Evolutionary conservation across 139 green algal genomes (phyloP).

Genomic region (Axilococcus clingmanii): DNA sequence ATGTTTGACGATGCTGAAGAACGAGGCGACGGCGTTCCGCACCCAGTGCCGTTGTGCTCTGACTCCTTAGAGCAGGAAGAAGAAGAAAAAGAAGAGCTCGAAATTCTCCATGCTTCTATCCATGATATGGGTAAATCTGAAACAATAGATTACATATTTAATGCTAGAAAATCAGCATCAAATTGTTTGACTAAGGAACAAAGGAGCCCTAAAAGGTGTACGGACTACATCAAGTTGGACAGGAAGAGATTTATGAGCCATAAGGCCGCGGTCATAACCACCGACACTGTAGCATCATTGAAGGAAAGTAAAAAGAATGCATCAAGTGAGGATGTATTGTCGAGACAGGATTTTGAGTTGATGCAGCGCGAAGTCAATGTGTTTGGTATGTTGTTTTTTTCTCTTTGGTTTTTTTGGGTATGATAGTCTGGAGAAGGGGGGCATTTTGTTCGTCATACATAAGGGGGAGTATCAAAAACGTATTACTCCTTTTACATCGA

Average conservation of each 20-base stretch:
- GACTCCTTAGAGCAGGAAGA: background rate
- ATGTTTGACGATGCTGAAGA: constrained; percentile 4
- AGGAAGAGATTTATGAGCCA: constrained; percentile 53
- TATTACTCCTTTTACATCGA: background rate
- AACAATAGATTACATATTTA: constrained; percentile 17
- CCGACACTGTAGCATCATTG: background rate
- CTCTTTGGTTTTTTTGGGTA: no score
- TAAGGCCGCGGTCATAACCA: constrained; percentile 27
- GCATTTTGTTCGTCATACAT: no score
- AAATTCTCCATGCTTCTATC: no score
- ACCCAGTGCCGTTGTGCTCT: no score
- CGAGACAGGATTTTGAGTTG: no score
- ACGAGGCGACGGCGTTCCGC: background rate
- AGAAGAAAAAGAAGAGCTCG: background rate
- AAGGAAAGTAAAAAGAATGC: no score
- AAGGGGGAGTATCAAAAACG: no score
- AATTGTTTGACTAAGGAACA: background rate
- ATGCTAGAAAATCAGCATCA: background rate
- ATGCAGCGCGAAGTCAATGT: no score
- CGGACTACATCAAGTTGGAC: constrained; percentile 13
- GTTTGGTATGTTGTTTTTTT: no score
- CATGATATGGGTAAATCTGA: no score
- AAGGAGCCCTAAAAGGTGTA: background rate
- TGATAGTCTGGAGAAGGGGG: no score
- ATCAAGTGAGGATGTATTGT: no score